phyloP scores from a whole-genome alignment of 208 protist genomes.

The Tritrichomonas foetus region DNA sequence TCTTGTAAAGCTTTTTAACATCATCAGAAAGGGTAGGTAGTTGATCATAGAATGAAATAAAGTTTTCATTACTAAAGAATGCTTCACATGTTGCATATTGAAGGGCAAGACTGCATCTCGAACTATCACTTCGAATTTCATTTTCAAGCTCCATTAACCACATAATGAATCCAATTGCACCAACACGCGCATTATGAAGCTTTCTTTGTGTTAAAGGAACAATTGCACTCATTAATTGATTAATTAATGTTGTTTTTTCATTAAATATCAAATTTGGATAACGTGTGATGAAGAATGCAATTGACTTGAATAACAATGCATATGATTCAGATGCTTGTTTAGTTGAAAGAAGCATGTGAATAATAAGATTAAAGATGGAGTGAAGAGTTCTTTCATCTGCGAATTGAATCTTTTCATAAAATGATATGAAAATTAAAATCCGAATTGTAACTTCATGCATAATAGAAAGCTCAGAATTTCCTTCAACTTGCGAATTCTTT shows the following conservation, averaged over 20 bases:
- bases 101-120: background rate
- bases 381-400: background rate
- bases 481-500: background rate
- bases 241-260: background rate
- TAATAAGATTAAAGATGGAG: background rate
- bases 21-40: background rate
- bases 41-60: background rate
- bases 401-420: background rate
- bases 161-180: background rate
- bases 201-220: background rate
- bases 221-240: background rate
- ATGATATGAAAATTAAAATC: background rate
- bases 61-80: background rate
- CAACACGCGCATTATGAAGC: background rate
- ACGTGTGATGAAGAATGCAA: background rate
- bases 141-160: background rate
- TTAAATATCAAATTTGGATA: background rate
- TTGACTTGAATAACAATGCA: background rate
- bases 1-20: background rate
- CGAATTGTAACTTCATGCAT: background rate
- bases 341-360: background rate
- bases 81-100: background rate
- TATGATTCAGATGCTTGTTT: background rate
- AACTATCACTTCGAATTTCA: background rate
- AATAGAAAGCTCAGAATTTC: background rate